Evolutionary conservation across 2,329 filamentous ascomycete genomes (phyloP).

Genomic region (Pseudogymnoascus sp.): DNA sequence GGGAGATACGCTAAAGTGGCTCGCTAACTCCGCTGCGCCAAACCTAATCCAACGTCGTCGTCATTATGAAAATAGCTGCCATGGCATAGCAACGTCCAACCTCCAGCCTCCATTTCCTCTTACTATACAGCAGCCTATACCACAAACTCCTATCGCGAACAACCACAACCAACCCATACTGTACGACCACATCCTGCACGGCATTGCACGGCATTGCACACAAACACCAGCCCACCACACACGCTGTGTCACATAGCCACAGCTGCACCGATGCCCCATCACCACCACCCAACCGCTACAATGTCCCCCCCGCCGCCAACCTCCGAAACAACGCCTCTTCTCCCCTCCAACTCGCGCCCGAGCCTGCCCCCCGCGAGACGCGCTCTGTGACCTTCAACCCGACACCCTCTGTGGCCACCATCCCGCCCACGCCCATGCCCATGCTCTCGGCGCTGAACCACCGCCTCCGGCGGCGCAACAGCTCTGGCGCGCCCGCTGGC

Average conservation of each 20-base stretch:
- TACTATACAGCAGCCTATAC: background rate
- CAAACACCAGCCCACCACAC: background rate
- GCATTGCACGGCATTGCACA: background rate
- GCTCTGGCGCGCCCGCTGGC: constrained; percentile 56
- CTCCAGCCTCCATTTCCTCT: background rate
- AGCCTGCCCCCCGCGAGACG: constrained; percentile 16
- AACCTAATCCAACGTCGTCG: background rate
- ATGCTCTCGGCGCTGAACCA: constrained; percentile 77
- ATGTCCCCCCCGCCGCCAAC: constrained; percentile 3
- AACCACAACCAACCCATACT: background rate
- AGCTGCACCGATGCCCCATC: background rate
- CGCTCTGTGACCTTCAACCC: constrained; percentile 66
- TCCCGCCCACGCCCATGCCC: constrained; percentile 39
- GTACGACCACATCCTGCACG: constrained; percentile 1
- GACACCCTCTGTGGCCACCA: constrained; percentile 56
- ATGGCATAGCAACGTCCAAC: constrained; percentile 2
- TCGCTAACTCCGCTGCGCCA: constrained; percentile 5
- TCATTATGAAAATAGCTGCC: constrained; percentile 9
- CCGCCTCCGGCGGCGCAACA: constrained; percentile 81
- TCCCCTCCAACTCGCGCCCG: background rate
- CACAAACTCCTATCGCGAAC: background rate
- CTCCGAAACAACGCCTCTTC: constrained; percentile 9
- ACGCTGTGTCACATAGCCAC: background rate
- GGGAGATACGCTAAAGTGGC: background rate
- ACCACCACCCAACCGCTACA: constrained; percentile 1